Conservation (phyloP, 108 stramenopile species). For the Nitzschia inconspicua region DNA sequence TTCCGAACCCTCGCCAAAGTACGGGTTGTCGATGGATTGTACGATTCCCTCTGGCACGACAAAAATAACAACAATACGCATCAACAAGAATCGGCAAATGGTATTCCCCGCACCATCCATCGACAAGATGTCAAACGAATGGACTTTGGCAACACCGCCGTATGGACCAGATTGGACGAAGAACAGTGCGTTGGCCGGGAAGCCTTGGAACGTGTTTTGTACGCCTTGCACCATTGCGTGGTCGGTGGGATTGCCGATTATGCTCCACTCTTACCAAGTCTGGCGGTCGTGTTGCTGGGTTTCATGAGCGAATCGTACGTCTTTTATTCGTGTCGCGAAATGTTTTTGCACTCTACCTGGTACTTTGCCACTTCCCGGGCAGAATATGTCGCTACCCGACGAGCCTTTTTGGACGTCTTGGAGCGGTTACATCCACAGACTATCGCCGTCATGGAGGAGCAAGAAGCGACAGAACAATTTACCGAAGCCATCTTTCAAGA, state of each 20-base stretch:
- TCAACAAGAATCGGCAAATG: neutral
- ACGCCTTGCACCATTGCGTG: conserved; percentile 42
- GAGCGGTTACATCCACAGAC: conserved; percentile 51
- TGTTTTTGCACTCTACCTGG: conserved; percentile 54
- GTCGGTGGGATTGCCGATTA: conserved; percentile 56
- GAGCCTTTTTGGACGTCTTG: conserved; percentile 63
- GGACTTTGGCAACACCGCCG: conserved; percentile 20
- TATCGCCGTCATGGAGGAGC: conserved; percentile 40
- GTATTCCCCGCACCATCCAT: neutral
- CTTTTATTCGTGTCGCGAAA: conserved; percentile 72
- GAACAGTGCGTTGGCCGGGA: conserved; percentile 6
- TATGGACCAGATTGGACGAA: conserved; percentile 8
- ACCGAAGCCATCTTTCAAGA: conserved; percentile 65
- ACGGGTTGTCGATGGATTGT: conserved; percentile 39
- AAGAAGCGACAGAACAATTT: conserved; percentile 44
- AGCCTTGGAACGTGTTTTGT: conserved; percentile 47
- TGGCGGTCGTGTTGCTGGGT: conserved; percentile 37
- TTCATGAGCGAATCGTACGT: conserved; percentile 74
- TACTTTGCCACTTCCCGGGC: conserved; percentile 50
- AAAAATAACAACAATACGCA: neutral
- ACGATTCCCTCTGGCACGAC: conserved; percentile 17
- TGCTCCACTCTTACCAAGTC: conserved; percentile 58
- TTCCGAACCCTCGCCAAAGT: conserved; percentile 62
- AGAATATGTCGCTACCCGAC: conserved; percentile 62
- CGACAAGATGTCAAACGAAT: conserved; percentile 13